Evolutionary conservation across 176 grass and related monocot species (phyloP).

Genomic region (Saccharum spontaneum): DNA sequence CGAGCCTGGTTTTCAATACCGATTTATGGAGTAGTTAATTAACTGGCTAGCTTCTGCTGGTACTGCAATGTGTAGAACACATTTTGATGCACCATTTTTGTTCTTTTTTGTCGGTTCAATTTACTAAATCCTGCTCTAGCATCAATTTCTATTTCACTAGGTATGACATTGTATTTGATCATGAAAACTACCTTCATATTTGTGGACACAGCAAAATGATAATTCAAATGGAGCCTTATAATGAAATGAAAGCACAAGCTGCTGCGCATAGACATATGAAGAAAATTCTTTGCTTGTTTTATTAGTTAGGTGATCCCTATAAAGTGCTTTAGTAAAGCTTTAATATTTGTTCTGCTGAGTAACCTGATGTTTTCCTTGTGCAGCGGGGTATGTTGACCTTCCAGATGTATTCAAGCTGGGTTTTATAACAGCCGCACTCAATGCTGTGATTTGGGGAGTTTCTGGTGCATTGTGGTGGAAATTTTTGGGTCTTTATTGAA

Average conservation of each 20-base stretch:
- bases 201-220: background rate
- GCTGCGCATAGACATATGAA: background rate
- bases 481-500: conserved; percentile 80
- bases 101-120: background rate
- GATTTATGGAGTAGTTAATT: background rate
- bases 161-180: background rate
- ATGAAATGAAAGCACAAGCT: conserved; percentile 6
- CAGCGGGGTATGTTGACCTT: conserved; percentile 93
- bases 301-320: background rate
- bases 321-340: background rate
- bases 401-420: conserved; percentile 84
- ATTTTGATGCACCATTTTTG: background rate
- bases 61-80: background rate
- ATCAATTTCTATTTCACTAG: background rate
- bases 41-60: background rate
- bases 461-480: conserved; percentile 95
- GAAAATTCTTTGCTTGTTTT: background rate
- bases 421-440: conserved; percentile 51
- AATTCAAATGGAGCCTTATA: conserved; percentile 1
- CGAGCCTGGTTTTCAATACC: background rate
- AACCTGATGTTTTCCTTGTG: conserved; percentile 33
- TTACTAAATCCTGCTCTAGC: background rate
- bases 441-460: conserved; percentile 72
- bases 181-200: background rate
- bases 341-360: conserved; percentile 5